These are phyloP conservation scores for Coniella vitis DNA, from an alignment of 2,329 filamentous ascomycete genomes.

Conservation along the genomic window DNA sequence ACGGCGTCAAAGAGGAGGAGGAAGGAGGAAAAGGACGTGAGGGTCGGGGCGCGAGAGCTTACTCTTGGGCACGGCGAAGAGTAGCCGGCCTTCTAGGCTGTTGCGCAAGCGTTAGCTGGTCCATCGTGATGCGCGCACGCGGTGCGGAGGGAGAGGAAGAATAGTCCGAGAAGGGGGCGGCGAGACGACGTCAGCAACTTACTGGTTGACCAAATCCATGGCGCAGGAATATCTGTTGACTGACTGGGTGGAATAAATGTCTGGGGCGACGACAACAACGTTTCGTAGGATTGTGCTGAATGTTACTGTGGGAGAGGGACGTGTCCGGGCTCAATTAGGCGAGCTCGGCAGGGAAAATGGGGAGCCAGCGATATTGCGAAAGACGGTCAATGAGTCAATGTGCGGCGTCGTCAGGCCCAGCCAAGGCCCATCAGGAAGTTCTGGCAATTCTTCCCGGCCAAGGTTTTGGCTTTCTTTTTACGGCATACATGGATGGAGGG, in stretches of 20 bases:
- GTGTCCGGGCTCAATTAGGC: no score
- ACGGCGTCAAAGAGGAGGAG: no score
- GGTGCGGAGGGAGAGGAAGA: no score
- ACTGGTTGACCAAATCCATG: slow-evolving; percentile 52
- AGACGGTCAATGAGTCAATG: background rate
- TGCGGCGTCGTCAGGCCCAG: no score
- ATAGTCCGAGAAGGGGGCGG: background rate
- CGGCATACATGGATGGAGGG: no score
- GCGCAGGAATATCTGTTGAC: background rate
- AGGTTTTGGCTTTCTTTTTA: no score
- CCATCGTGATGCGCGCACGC: slow-evolving; percentile 4
- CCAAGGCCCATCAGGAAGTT: background rate
- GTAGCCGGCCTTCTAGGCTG: slow-evolving; percentile 86
- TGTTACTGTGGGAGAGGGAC: no score
- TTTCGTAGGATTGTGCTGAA: no score
- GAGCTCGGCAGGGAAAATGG: no score
- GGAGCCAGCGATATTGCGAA: background rate
- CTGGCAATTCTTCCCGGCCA: background rate
- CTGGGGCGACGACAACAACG: background rate
- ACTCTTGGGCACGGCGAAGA: slow-evolving; percentile 99
- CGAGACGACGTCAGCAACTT: slow-evolving; percentile 22
- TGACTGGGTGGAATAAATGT: background rate
- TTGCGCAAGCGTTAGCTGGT: slow-evolving; percentile 29
- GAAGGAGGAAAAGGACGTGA: background rate
- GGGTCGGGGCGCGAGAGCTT: slow-evolving; percentile 34